Evolutionary conservation across 768 basidiomycete genomes (phyloP).

Genomic region (Lactarius sanguifluus): DNA sequence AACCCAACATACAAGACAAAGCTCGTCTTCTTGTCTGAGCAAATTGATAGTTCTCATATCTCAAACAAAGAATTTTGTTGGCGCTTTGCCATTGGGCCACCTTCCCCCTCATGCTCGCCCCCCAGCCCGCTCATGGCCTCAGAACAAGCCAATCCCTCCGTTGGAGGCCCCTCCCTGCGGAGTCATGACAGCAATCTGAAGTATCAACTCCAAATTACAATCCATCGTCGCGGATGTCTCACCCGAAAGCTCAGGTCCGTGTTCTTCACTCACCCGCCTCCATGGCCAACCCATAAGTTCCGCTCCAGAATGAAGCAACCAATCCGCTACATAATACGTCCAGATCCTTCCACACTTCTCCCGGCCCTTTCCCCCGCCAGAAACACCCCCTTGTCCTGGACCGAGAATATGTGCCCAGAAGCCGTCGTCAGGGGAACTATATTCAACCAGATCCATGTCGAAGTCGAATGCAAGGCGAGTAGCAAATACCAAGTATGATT

Average conservation of each 20-base stretch:
- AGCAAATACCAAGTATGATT: background rate
- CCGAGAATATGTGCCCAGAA: conserved; percentile 4
- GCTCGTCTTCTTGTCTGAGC: conserved; percentile 2
- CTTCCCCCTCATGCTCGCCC: background rate
- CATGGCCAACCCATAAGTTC: background rate
- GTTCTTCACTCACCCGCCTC: background rate
- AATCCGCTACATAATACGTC: background rate
- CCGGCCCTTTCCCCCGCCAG: background rate
- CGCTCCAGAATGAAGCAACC: conserved; percentile 1
- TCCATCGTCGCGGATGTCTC: conserved; percentile 13
- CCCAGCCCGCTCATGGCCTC: background rate
- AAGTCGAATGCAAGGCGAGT: conserved; percentile 26
- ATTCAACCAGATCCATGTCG: background rate
- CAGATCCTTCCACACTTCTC: background rate
- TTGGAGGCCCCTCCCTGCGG: background rate
- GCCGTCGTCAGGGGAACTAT: conserved; percentile 18
- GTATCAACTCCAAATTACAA: conserved; percentile 16
- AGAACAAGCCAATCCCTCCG: background rate
- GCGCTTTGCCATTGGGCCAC: conserved; percentile 16
- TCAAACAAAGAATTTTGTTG: conserved; percentile 2
- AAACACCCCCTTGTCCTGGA: conserved; percentile 1
- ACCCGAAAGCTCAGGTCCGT: conserved; percentile 16
- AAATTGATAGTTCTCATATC: conserved; percentile 6
- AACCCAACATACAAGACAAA: conserved; percentile 5
- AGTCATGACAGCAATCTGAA: background rate